Evolutionary conservation across 352 stramenopile genomes (phyloP).

Genomic region (Thalassiosira hispida): DNA sequence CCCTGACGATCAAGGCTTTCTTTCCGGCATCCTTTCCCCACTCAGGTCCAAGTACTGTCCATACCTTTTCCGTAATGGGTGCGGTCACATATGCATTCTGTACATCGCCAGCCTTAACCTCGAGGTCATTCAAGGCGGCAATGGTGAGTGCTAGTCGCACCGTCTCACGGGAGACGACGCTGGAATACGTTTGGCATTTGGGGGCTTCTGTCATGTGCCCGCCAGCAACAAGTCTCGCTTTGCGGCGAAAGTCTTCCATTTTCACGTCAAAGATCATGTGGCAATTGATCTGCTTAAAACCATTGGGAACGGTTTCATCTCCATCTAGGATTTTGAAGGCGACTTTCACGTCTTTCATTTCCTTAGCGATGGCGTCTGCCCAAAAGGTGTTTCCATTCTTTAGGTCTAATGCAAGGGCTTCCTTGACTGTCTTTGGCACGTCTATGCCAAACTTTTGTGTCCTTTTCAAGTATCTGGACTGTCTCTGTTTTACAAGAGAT

Average conservation of each 20-base stretch:
- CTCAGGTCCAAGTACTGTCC: conserved; percentile 39
- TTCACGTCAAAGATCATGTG: conserved; percentile 69
- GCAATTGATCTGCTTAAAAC: conserved; percentile 35
- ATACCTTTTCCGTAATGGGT: conserved; percentile 9
- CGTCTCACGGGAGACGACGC: conserved; percentile 37
- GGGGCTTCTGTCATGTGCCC: conserved; percentile 34
- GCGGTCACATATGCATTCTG: conserved; percentile 41
- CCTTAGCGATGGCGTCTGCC: conserved; percentile 52
- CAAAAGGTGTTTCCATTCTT: conserved; percentile 48
- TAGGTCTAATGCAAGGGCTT: conserved; percentile 29
- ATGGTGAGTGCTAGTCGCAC: conserved; percentile 34
- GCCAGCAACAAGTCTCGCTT: conserved; percentile 33
- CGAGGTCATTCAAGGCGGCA: conserved; percentile 54
- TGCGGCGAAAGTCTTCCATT: conserved; percentile 49
- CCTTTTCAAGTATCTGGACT: conserved; percentile 14
- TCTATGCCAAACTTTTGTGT: conserved; percentile 66
- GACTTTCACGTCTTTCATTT: conserved; percentile 46
- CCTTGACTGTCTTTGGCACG: conserved; percentile 40
- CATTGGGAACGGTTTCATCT: neutral
- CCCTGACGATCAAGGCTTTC: conserved; percentile 27
- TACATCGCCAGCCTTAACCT: conserved; percentile 40
- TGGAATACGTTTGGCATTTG: conserved; percentile 43
- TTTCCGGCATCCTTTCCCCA: conserved; percentile 37
- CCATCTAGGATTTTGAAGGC: conserved; percentile 47
- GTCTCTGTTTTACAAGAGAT: conserved; percentile 24